Evolutionary conservation across 2,329 filamentous ascomycete genomes (phyloP), one percentile per base, ranked within the genome.

Genomic region (Emydomyces testavorans): DNA sequence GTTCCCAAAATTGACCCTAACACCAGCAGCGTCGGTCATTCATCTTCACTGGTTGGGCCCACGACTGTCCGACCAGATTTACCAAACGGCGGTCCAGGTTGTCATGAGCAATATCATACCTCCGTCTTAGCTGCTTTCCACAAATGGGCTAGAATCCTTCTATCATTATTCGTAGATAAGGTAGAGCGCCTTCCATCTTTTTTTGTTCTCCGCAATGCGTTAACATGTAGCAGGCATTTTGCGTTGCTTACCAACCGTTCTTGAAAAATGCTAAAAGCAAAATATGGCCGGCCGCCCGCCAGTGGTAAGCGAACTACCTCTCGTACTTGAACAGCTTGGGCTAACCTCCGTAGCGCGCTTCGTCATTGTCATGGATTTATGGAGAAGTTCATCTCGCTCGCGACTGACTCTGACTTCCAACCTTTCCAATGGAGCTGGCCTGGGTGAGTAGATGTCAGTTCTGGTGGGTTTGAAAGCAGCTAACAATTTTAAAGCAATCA

Each of bases 351-450:
- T 38, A 68, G 69, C 50, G 69, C 69, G 6, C 57, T 72, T 32
- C 69, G 66, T 13, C 66, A 69, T 50, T 71, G 68, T 43, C 69
- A 71, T 54, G 66, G 67, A 1, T 72, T 70, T 45, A 69, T 72
- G 66, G 64, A 69, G 39, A 72, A 72, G 43, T 72, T 72, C 44
- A 66, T 71, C 16, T 63, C 64, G n/a, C 57, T 72, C 20, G 68
- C 67, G 3, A 68, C 66, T 2, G 69, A 71, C 52, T 63, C 68
- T 16, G 67, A 70, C 39, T 68, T 72, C 35, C 66, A 71, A 50
- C 67, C 68, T 0, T 71, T 72, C 40, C 66, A 70, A 40, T 72
- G 70, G 70, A 69, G 66, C 50, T 72, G 69, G 69, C 68, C 69
- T 32, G 67, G 68, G 61, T 64, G 52, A 54, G 60, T 47, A 11